Evolutionary conservation across 805 yeast genomes (phyloP).

Genomic region (Suhomyces tanzawaensis): DNA sequence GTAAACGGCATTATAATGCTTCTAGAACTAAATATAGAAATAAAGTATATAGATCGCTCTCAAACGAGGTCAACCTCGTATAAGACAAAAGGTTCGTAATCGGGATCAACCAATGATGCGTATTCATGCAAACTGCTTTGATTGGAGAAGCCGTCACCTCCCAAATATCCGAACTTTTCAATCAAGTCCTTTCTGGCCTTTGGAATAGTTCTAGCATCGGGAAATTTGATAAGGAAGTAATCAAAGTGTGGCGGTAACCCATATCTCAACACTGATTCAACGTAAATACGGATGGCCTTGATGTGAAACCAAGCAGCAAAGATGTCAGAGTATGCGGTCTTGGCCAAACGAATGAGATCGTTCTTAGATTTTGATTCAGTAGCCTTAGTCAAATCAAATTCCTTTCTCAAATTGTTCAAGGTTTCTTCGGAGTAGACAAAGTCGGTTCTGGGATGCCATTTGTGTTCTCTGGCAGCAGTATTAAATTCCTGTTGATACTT

Average conservation of each 20-base stretch:
- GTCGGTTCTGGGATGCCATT: conserved; percentile 87
- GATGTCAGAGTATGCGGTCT: conserved; percentile 87
- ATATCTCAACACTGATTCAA: conserved; percentile 90
- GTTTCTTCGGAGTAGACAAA: conserved; percentile 79
- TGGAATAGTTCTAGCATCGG: conserved; percentile 36
- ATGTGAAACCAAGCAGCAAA: conserved; percentile 87
- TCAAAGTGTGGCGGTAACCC: conserved; percentile 94
- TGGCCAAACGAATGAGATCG: conserved; percentile 78
- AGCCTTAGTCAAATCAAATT: conserved; percentile 71
- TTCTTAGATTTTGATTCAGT: conserved; percentile 70
- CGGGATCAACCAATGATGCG: conserved; percentile 89
- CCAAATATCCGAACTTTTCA: conserved; percentile 80
- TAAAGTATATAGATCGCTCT: conserved; percentile 3
- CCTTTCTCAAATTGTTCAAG: conserved; percentile 70
- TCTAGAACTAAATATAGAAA: conserved; percentile 3
- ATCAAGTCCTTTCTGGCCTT: conserved; percentile 70
- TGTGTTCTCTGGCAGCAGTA: conserved; percentile 72
- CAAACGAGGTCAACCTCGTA: conserved; percentile 49
- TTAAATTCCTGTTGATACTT: conserved; percentile 72
- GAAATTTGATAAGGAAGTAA: conserved; percentile 47
- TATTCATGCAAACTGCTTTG: conserved; percentile 80
- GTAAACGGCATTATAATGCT: neutral
- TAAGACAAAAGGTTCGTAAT: conserved; percentile 93
- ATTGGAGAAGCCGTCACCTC: conserved; percentile 81
- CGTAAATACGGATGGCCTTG: conserved; percentile 81